Conservation (phyloP, 1,139 yeast species). For the Ashbya aceris region DNA sequence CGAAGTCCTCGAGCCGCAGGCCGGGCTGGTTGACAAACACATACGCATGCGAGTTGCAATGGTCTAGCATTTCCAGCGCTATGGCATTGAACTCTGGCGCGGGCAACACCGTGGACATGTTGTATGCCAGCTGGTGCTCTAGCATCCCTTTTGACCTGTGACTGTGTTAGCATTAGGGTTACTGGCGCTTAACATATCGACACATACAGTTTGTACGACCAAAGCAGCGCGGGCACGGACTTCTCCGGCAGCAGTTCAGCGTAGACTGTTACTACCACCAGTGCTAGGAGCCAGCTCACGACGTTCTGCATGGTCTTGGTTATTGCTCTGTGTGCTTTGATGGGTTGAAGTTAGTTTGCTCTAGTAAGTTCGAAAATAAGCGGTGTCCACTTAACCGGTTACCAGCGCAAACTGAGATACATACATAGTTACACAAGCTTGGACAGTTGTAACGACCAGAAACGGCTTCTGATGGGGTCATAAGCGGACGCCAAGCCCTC, state of each 20-base stretch:
- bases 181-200: not conserved
- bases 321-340: not conserved
- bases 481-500: constrained; percentile 40
- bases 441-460: constrained; percentile 42
- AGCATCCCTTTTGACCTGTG: constrained; percentile 19
- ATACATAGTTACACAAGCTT: not conserved
- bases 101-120: constrained; percentile 15
- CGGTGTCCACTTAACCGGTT: too few relatives aligned
- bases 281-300: not conserved
- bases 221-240: constrained; percentile 23
- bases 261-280: not conserved
- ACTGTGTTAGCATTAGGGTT: not conserved
- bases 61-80: constrained; percentile 42
- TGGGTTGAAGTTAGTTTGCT: too few relatives aligned
- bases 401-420: too few relatives aligned
- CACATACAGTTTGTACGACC: constrained; percentile 22
- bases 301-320: constrained; percentile 1
- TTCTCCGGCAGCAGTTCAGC: constrained; percentile 7
- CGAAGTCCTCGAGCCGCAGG: constrained; percentile 46
- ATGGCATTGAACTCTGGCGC: constrained; percentile 37
- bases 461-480: constrained; percentile 61
- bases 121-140: constrained; percentile 15
- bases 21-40: constrained; percentile 67
- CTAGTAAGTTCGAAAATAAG: too few relatives aligned
- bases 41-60: constrained; percentile 65